Conservation (phyloP, 1,139 yeast species). For the Kodamaea derodonti region DNA sequence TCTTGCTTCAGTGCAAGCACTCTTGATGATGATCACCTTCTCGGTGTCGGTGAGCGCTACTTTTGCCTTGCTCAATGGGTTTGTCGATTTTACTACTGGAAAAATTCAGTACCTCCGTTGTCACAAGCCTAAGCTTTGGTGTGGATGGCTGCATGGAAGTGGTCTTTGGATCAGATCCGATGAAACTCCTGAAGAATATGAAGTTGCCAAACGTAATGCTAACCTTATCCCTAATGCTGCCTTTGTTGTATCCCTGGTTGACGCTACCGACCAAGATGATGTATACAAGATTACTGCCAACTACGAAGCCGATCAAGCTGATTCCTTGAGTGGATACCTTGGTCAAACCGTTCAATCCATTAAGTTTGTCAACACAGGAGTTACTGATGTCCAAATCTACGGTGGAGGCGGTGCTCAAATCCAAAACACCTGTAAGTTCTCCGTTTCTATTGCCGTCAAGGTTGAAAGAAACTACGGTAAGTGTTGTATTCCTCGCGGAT, state of each 20-base stretch:
- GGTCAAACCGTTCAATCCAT: conserved; percentile 13
- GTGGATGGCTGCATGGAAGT: conserved; percentile 2
- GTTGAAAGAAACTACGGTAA: conserved; percentile 13
- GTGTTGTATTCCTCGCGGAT: conserved; percentile 20
- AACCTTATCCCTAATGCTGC: conserved; percentile 19
- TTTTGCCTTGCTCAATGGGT: conserved; percentile 6
- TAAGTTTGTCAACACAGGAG: conserved; percentile 18
- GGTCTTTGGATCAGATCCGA: conserved; percentile 3
- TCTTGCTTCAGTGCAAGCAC: background rate
- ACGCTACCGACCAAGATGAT: conserved; percentile 13
- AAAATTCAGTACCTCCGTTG: background rate
- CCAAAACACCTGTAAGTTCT: conserved; percentile 16
- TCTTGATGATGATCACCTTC: conserved; percentile 5
- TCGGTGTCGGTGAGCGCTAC: conserved; percentile 7
- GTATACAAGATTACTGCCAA: conserved; percentile 17
- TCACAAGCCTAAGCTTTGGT: conserved; percentile 3
- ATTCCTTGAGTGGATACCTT: conserved; percentile 12
- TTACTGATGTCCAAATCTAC: conserved; percentile 9
- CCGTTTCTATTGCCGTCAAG: conserved; percentile 18
- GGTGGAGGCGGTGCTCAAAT: conserved; percentile 8
- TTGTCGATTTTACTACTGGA: conserved; percentile 4
- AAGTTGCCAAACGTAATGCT: conserved; percentile 21
- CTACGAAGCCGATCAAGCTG: conserved; percentile 19
- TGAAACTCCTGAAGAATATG: conserved; percentile 20
- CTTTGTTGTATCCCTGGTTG: conserved; percentile 18